Percentiles rank a stretch among this genome's conserved stretches.
phyloP scores from a whole-genome alignment of 768 basidiomycete species.

The Boletales sp. region DNA sequence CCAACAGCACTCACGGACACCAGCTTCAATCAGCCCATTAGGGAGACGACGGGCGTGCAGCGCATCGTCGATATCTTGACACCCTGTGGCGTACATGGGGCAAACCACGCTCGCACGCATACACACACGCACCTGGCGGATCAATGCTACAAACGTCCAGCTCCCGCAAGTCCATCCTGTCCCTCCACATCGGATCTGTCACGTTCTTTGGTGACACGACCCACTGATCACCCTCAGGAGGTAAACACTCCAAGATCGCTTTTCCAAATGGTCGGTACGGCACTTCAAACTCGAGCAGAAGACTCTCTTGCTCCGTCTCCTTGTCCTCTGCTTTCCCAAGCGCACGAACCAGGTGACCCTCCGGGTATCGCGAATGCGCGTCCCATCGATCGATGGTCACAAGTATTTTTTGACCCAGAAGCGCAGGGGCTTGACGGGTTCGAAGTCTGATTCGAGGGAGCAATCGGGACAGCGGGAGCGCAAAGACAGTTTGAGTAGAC shows the following conservation, averaged over 20 bases:
- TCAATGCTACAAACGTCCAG: constrained; percentile 94
- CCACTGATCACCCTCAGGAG: constrained; percentile 87
- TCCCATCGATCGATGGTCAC: constrained; percentile 96
- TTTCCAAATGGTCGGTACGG: constrained; percentile 97
- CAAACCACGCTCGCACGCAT: background rate
- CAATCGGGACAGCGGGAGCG: constrained; percentile 85
- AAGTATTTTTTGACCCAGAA: constrained; percentile 92
- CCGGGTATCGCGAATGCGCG: constrained; percentile 82
- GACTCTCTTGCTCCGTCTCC: constrained; percentile 92
- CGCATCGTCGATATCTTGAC: constrained; percentile 98
- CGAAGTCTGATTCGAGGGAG: constrained; percentile 92
- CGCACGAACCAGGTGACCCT: constrained; percentile 93
- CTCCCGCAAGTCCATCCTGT: constrained; percentile 82
- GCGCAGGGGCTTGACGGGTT: constrained; percentile 87
- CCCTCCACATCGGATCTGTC: constrained; percentile 60
- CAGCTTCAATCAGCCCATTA: constrained; percentile 94
- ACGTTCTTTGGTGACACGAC: constrained; percentile 77
- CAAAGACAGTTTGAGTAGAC: constrained; percentile 88
- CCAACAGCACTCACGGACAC: constrained; percentile 76
- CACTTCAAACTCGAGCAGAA: constrained; percentile 92
- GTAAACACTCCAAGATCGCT: constrained; percentile 89
- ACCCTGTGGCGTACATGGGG: constrained; percentile 47
- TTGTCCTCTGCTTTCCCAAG: constrained; percentile 91
- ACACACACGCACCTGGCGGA: constrained; percentile 65
- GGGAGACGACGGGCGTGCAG: constrained; percentile 83